A percentile compares a stretch with the other conserved stretches of the same genome.
Conservation (phyloP, 805 yeast species). For the Cyberlindnera nakhonratchasimensis region DNA sequence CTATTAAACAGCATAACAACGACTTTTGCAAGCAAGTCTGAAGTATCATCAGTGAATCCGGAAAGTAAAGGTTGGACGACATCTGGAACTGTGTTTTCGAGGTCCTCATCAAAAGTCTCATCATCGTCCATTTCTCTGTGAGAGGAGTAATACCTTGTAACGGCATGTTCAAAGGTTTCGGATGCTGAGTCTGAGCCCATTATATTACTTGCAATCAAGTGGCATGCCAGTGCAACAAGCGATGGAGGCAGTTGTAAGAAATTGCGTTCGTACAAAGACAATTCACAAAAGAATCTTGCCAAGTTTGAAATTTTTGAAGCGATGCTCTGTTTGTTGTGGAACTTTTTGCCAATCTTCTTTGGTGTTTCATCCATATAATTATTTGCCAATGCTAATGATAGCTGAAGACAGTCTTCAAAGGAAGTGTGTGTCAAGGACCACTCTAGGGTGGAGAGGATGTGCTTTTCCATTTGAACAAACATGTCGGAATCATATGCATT, state of each 20-base stretch:
- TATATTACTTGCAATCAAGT: constrained; percentile 49
- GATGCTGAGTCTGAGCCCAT: constrained; percentile 31
- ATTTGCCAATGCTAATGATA: constrained; percentile 16
- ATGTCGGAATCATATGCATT: constrained; percentile 56
- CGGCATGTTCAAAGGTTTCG: constrained; percentile 20
- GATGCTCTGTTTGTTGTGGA: constrained; percentile 14
- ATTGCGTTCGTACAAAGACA: constrained; percentile 47
- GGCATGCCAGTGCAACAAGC: constrained; percentile 46
- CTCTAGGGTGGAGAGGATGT: constrained; percentile 63
- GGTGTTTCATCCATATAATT: constrained; percentile 21
- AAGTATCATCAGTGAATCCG: constrained; percentile 20
- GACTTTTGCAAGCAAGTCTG: constrained; percentile 19
- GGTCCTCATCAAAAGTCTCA: constrained; percentile 25
- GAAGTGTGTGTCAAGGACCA: constrained; percentile 45
- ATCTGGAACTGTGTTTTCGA: constrained; percentile 26
- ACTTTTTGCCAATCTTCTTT: constrained; percentile 17
- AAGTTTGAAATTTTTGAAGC: constrained; percentile 24
- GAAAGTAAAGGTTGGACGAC: constrained; percentile 25
- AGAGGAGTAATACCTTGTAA: constrained; percentile 8
- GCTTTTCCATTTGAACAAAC: constrained; percentile 78
- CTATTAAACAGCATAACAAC: constrained; percentile 18
- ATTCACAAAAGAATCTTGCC: constrained; percentile 51
- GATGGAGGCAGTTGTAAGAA: constrained; percentile 45
- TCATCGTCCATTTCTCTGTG: constrained; percentile 23
- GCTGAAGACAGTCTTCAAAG: constrained; percentile 28